Evolutionary conservation across 2,329 filamentous ascomycete species (phyloP).

Genomic region (Arachnopeziza araneosa): DNA sequence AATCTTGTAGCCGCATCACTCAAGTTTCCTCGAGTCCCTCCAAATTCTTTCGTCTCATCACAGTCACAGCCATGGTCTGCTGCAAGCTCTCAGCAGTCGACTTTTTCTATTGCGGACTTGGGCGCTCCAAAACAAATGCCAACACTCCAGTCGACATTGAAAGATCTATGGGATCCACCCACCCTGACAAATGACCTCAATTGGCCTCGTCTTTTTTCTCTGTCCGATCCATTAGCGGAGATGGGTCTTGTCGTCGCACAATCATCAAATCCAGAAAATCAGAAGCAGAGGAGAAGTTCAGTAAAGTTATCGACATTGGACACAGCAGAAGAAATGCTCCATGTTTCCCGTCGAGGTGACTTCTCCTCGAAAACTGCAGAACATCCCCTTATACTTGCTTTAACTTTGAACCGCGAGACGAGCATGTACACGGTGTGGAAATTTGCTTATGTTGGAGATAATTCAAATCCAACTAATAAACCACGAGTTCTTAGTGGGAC

Average conservation of each 20-base stretch:
- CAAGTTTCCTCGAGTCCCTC: conserved; percentile 59
- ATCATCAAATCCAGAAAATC: conserved; percentile 36
- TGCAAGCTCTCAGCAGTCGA: conserved; percentile 43
- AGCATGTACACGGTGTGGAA: conserved; percentile 82
- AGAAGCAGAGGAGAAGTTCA: conserved; percentile 35
- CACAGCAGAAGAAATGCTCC: conserved; percentile 74
- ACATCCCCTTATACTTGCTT: conserved; percentile 61
- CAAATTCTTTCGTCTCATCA: conserved; percentile 76
- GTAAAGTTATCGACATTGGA: conserved; percentile 57
- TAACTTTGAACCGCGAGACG: conserved; percentile 74
- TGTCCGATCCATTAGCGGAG: conserved; percentile 82
- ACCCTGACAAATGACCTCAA: conserved; percentile 50
- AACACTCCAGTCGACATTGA: conserved; percentile 47
- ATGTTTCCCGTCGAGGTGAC: conserved; percentile 65
- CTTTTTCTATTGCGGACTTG: conserved; percentile 52
- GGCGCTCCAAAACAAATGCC: conserved; percentile 50
- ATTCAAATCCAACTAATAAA: conserved; percentile 41
- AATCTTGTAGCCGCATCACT: conserved; percentile 46
- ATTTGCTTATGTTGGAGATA: conserved; percentile 68
- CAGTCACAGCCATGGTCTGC: conserved; percentile 51
- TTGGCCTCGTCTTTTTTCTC: conserved; percentile 71
- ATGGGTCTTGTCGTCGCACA: conserved; percentile 73
- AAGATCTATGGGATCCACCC: conserved; percentile 52
- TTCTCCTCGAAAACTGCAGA: conserved; percentile 35
- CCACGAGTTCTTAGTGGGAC: conserved; percentile 30